These are phyloP conservation scores for Phytophthora capsici DNA, from an alignment of 352 stramenopile genomes.

Conservation along the genomic window DNA sequence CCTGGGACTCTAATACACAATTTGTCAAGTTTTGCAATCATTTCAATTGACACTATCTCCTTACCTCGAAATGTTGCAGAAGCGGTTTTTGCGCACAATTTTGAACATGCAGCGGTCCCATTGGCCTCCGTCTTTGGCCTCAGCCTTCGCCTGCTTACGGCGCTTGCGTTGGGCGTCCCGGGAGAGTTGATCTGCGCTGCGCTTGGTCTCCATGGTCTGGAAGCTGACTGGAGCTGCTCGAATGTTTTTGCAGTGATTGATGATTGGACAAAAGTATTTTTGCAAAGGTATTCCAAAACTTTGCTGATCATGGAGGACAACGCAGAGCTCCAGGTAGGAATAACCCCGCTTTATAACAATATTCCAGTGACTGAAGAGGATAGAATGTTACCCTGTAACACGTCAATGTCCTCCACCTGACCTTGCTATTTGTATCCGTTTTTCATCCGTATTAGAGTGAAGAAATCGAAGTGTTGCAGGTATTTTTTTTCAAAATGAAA, in stretches of 20 bases:
- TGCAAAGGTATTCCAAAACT: not conserved
- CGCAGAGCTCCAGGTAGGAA: conserved; percentile 59
- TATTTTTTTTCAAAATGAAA: conserved; percentile 16
- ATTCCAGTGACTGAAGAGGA: not conserved
- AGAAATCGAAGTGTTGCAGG: conserved; percentile 81
- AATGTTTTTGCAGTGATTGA: not conserved
- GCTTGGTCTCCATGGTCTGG: conserved; percentile 31
- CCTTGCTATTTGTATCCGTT: conserved; percentile 5
- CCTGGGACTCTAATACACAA: conserved; percentile 49
- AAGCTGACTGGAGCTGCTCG: conserved; percentile 18
- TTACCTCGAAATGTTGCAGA: conserved; percentile 81
- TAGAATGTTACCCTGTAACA: not conserved
- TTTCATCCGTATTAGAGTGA: conserved; percentile 52
- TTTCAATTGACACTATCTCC: conserved; percentile 15
- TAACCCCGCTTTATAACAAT: not conserved
- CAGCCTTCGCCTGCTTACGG: conserved; percentile 70
- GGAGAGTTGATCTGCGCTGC: conserved; percentile 41
- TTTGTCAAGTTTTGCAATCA: conserved; percentile 35
- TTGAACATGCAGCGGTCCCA: conserved; percentile 87
- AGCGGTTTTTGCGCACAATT: conserved; percentile 82
- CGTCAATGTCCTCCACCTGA: not conserved
- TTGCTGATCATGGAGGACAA: conserved; percentile 45
- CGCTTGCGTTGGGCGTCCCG: conserved; percentile 46
- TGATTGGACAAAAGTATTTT: conserved; percentile 39
- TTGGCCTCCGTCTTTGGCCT: conserved; percentile 51